Conservation (phyloP, 2,329 filamentous ascomycete species). For the Aspergillus sp. region DNA sequence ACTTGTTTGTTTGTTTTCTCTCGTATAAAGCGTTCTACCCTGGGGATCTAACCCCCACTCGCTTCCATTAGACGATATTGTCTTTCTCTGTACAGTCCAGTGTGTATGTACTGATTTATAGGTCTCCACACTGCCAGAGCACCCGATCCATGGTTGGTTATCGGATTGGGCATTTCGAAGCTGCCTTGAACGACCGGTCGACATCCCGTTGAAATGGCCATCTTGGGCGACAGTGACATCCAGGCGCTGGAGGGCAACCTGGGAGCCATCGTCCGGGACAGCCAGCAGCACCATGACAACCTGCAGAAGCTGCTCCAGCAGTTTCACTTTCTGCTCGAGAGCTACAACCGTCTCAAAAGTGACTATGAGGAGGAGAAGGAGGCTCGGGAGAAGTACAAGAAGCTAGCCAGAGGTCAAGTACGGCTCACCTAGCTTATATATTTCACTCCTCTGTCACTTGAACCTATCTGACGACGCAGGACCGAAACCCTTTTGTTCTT, state of each 20-base stretch:
- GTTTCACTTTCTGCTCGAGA: slow-evolving; percentile 49
- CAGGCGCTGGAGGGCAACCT: slow-evolving; percentile 14
- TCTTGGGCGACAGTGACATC: slow-evolving; percentile 21
- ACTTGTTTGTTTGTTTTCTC: too few species aligned
- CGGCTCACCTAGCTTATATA: not conserved
- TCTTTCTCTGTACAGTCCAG: too few species aligned
- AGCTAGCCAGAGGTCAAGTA: slow-evolving; percentile 48
- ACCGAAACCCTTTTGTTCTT: slow-evolving; percentile 59
- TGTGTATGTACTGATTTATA: too few species aligned
- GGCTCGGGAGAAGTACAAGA: slow-evolving; percentile 55
- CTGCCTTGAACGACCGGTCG: not conserved
- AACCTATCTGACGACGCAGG: slow-evolving; percentile 22
- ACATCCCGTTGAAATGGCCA: not conserved
- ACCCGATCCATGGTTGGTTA: not conserved
- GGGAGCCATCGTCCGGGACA: slow-evolving; percentile 16
- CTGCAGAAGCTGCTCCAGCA: slow-evolving; percentile 36
- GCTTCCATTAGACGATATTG: too few species aligned
- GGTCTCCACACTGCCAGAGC: too few species aligned
- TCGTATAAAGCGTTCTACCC: too few species aligned
- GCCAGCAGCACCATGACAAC: slow-evolving; percentile 29
- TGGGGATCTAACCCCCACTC: too few species aligned
- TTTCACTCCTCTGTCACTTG: not conserved
- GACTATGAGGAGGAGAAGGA: slow-evolving; percentile 59
- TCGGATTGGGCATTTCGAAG: too few species aligned
- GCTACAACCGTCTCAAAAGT: slow-evolving; percentile 56